A percentile compares a stretch with the other conserved stretches of the same genome.
Evolutionary conservation across 208 protist genomes (phyloP).

Genomic region (Wallacemonas sp.): DNA sequence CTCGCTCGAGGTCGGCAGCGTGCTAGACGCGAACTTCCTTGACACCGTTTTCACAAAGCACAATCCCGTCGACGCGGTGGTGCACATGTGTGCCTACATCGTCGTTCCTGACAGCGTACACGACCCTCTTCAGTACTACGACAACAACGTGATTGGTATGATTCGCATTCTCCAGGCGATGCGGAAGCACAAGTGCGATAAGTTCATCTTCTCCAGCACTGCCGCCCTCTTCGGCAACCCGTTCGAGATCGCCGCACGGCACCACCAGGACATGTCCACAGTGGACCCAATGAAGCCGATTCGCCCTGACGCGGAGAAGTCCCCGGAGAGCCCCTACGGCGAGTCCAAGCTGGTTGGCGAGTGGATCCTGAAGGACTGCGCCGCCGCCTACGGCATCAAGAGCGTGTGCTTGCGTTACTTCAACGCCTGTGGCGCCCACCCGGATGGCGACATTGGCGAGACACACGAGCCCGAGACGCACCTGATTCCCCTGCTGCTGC

Average conservation of each 20-base stretch:
- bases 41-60: constrained; percentile 89
- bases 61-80: constrained; percentile 84
- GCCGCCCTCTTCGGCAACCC: constrained; percentile 94
- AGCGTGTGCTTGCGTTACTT: constrained; percentile 97
- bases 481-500: constrained; percentile 96
- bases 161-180: constrained; percentile 93
- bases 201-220: constrained; percentile 97
- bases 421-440: constrained; percentile 97
- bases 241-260: constrained; percentile 14
- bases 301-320: constrained; percentile 47
- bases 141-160: constrained; percentile 96
- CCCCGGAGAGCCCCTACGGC: constrained; percentile 93
- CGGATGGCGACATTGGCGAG: constrained; percentile 95
- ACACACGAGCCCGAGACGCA: constrained; percentile 96
- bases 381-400: constrained; percentile 67
- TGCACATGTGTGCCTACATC: constrained; percentile 96
- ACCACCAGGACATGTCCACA: constrained; percentile 14
- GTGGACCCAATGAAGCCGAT: constrained; percentile 62
- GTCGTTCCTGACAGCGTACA: constrained; percentile 93
- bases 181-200: constrained; percentile 86
- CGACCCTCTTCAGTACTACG: constrained; percentile 95
- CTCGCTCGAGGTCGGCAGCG: constrained; percentile 76
- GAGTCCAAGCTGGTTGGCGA: constrained; percentile 93
- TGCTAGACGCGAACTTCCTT: constrained; percentile 81
- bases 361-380: constrained; percentile 91